Conservation (phyloP, 768 basidiomycete species). For the Suillus alpinus region DNA sequence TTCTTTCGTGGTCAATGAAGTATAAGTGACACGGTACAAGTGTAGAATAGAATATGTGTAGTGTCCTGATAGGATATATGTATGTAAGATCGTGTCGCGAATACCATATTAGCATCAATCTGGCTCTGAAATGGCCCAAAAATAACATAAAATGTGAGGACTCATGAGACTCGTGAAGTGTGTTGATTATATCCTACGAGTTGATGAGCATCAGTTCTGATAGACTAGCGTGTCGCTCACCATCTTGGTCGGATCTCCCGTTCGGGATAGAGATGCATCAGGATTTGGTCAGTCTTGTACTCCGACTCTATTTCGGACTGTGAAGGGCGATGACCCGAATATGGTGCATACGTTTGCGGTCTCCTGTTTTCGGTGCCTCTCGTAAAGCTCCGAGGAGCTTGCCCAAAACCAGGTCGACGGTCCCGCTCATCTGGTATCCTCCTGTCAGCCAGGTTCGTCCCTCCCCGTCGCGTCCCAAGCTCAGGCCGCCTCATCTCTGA, state of each 20-base stretch:
- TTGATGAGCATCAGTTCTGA: background rate
- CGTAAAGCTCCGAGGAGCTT: constrained; percentile 5
- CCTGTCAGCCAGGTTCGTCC: constrained; percentile 6
- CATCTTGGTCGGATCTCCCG: constrained; percentile 31
- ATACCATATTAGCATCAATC: background rate
- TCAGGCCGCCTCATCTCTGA: constrained; percentile 28
- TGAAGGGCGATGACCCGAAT: constrained; percentile 14
- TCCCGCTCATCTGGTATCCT: constrained; percentile 12
- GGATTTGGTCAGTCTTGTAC: constrained; percentile 31
- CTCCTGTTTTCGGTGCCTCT: constrained; percentile 20
- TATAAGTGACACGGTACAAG: constrained; percentile 8
- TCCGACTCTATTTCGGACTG: constrained; percentile 30
- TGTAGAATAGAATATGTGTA: background rate
- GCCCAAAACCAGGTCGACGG: constrained; percentile 3
- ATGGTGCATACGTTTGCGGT: constrained; percentile 13
- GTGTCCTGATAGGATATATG: constrained; percentile 1
- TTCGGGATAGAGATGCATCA: constrained; percentile 34
- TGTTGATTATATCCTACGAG: constrained; percentile 4
- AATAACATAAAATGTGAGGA: background rate
- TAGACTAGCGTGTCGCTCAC: constrained; percentile 13
- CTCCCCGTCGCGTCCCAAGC: constrained; percentile 12
- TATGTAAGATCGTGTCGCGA: background rate
- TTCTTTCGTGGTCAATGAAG: background rate
- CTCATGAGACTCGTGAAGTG: background rate
- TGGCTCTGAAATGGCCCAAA: background rate